Evolutionary conservation across 2,329 filamentous ascomycete species (phyloP), one percentile per base, ranked within the genome.

Genomic region (Pestalotiopsis sp.): DNA sequence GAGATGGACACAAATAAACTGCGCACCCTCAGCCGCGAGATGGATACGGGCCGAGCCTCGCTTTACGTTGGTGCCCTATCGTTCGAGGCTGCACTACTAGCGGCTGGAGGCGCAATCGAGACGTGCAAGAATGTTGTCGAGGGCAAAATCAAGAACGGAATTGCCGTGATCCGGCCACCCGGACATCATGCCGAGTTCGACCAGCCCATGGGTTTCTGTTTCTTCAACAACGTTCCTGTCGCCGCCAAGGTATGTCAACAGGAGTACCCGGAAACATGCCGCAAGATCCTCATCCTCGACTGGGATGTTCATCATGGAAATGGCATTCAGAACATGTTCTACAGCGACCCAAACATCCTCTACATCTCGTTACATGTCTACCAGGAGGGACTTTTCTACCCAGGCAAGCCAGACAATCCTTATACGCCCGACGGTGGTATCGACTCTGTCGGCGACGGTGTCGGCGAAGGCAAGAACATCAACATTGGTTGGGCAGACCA

Each of bases 221-320:
- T 98, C 69, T 98, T 98, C 83, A 98, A 99, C 83, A 99, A 99
- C 76, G 96, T 98, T 3, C 94, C 94, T 23, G 92, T 99, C 69
- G 95, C 95, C 1, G 91, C 94, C n/a, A 92, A 90, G 69, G 92
- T 95, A 13, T 98, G 95, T 77, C 94, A 97, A 78, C 84, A 87
- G 66, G 90, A 94, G 69, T 96, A 93, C 73, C 93, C 93, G 1
- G 89, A 95, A 3, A 83, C 83, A 9, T 98, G 95, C 77, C 90
- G 94, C 68, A 98, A 97, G 80, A 89, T 99, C 23, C 81, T 99
- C 67, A 96, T 99, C 73, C 84, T 99, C 7, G 96, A 99, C 78
- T 99, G 96, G 93, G 93, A 91, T 77, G 92, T 91, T 13, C 89
- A 91, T 70, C 89, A 91, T 73, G 93, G 96, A 67, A 99, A 99